These are phyloP conservation scores for Ceratocystis colombiana DNA, from an alignment of 2,329 filamentous ascomycete genomes.

Conservation along the genomic window DNA sequence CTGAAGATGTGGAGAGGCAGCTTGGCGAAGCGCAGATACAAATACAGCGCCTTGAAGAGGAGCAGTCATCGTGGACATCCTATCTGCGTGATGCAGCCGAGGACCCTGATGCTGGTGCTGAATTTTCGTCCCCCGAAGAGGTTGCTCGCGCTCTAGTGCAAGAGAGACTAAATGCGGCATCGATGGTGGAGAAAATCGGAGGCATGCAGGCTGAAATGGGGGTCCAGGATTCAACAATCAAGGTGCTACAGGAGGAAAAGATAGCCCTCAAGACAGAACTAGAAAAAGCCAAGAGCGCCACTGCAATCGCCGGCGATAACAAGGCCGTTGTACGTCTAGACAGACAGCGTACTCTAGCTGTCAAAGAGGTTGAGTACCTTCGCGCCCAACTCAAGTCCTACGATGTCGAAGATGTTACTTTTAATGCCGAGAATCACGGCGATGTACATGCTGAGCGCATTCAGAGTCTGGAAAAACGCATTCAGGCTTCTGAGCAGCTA, in stretches of 20 bases:
- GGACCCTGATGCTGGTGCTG: constrained; percentile 50
- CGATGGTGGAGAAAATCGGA: constrained; percentile 71
- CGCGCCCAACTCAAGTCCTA: constrained; percentile 84
- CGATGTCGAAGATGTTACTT: constrained; percentile 77
- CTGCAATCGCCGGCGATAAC: constrained; percentile 44
- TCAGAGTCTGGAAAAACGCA: constrained; percentile 47
- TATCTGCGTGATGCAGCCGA: constrained; percentile 54
- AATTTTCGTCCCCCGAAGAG: constrained; percentile 81
- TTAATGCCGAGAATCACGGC: constrained; percentile 52
- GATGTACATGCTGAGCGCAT: constrained; percentile 20
- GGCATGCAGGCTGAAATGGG: constrained; percentile 65
- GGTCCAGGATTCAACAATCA: constrained; percentile 67
- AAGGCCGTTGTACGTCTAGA: constrained; percentile 68
- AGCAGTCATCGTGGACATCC: constrained; percentile 74
- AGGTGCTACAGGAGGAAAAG: constrained; percentile 60
- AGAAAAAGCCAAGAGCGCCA: constrained; percentile 53
- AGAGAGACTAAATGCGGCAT: constrained; percentile 68
- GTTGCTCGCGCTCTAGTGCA: constrained; percentile 75
- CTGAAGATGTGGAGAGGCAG: constrained; percentile 64
- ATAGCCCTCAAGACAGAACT: constrained; percentile 54
- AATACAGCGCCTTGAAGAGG: constrained; percentile 77
- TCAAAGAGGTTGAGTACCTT: constrained; percentile 90
- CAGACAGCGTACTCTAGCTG: constrained; percentile 70
- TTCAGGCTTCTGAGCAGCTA: constrained; percentile 68
- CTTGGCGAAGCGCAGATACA: constrained; percentile 71